A percentile compares a stretch with the other conserved stretches of the same genome.
phyloP scores from a whole-genome alignment of 257 asterid genomes.

The Solanum rostratum region DNA sequence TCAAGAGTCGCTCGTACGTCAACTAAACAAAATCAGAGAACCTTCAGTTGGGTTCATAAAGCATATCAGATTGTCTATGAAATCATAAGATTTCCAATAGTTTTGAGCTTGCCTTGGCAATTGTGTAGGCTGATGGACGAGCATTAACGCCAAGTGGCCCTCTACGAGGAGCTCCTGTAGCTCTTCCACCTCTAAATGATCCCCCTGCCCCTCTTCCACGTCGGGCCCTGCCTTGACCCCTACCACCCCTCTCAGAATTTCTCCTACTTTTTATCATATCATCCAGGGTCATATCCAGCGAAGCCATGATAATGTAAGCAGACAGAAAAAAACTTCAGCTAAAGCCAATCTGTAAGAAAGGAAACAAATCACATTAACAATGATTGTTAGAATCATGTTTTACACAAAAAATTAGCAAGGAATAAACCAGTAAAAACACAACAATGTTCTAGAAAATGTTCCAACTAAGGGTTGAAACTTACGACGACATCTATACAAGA shows the following conservation, averaged over 20 bases:
- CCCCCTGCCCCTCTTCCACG: conserved; percentile 70
- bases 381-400: not conserved
- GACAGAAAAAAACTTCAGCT: not conserved
- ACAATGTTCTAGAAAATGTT: not conserved
- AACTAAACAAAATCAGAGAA: conserved; percentile 36
- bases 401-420: not conserved
- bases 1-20: conserved; percentile 22
- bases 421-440: not conserved
- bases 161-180: conserved; percentile 57
- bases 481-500: not conserved
- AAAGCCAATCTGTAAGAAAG: conserved; percentile 13
- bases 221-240: conserved; percentile 54
- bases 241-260: conserved; percentile 41
- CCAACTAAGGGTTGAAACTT: not conserved
- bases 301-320: conserved; percentile 42
- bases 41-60: conserved; percentile 33
- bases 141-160: conserved; percentile 66
- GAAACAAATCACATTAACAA: not conserved
- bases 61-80: conserved; percentile 40
- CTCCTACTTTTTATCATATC: conserved; percentile 83
- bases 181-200: conserved; percentile 27
- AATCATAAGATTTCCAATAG: conserved; percentile 57
- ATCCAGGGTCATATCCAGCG: conserved; percentile 72
- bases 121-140: conserved; percentile 48
- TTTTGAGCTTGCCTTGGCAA: conserved; percentile 97